Conservation (phyloP, 1,284 basidiomycete genomes). For the Fomitopsis schrenkii region DNA sequence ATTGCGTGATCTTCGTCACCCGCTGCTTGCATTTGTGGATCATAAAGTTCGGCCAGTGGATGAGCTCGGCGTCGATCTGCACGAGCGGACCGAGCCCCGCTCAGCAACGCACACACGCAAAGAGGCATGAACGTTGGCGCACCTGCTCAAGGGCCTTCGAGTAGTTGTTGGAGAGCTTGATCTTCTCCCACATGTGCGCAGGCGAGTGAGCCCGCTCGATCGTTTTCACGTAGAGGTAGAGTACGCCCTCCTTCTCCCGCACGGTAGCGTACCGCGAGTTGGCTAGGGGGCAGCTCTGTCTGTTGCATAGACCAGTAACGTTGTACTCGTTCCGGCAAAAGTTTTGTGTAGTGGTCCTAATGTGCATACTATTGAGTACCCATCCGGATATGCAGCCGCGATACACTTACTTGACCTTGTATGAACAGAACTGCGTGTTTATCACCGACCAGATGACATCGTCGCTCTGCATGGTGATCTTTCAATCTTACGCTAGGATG, state of each 20-base stretch:
- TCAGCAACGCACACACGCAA: neutral
- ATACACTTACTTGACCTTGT: constrained; percentile 91
- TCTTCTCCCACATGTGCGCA: constrained; percentile 95
- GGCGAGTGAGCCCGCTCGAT: constrained; percentile 96
- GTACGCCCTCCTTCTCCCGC: constrained; percentile 88
- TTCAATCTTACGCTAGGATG: neutral
- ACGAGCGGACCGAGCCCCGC: neutral
- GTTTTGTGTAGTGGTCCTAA: constrained; percentile 89
- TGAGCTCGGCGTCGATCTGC: constrained; percentile 91
- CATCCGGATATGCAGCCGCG: neutral
- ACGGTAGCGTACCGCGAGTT: constrained; percentile 98
- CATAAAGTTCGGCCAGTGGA: constrained; percentile 97
- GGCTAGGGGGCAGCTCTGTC: constrained; percentile 95
- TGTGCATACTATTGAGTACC: neutral
- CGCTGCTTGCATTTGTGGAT: constrained; percentile 99
- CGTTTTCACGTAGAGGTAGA: constrained; percentile 98
- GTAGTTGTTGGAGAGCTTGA: constrained; percentile 93
- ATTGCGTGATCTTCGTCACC: constrained; percentile 98
- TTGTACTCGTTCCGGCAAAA: constrained; percentile 99
- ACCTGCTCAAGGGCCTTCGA: constrained; percentile 91
- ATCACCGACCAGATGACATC: constrained; percentile 96
- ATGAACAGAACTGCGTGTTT: constrained; percentile 92
- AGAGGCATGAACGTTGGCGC: neutral
- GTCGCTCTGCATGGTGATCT: constrained; percentile 74
- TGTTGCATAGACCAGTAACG: constrained; percentile 94